Conservation (phyloP, 208 protist species). For the Leishmania aethiopica region DNA sequence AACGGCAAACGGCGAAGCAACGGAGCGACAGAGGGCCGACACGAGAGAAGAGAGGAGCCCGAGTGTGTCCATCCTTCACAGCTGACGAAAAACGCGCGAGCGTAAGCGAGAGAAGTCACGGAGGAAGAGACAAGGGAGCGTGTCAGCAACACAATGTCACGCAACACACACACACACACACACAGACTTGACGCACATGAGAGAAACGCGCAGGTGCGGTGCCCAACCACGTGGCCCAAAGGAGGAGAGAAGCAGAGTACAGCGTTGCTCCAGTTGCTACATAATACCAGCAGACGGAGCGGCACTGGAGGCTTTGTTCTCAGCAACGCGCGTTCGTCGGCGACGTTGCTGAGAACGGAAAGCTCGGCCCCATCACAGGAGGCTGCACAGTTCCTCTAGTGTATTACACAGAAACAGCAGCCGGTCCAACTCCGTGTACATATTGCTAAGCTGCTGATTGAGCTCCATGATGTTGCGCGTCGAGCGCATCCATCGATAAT, state of each 20-base stretch:
- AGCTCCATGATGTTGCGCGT: conserved; percentile 67
- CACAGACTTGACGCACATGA: neutral
- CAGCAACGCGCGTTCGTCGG: neutral
- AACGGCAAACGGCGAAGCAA: neutral
- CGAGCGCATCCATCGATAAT: conserved; percentile 49
- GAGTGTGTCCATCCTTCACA: neutral
- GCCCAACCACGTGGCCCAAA: neutral
- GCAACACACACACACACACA: neutral
- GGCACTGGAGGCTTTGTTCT: no score
- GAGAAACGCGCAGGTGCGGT: neutral
- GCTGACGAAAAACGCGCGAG: neutral
- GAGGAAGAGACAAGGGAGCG: neutral
- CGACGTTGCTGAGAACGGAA: neutral
- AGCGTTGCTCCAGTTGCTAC: neutral
- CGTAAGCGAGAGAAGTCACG: neutral
- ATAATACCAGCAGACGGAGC: neutral
- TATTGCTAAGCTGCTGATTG: conserved; percentile 42
- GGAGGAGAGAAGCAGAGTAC: neutral
- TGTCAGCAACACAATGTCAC: neutral
- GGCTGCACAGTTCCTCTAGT: conserved; percentile 43
- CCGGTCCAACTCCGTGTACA: conserved; percentile 47
- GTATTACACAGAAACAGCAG: conserved; percentile 37
- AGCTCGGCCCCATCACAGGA: conserved; percentile 11
- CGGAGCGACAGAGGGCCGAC: neutral
- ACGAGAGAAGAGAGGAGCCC: neutral